Percentiles rank a stretch among this genome's conserved stretches.
Conservation (phyloP, 129 eudicot species). For the Silybum marianum region DNA sequence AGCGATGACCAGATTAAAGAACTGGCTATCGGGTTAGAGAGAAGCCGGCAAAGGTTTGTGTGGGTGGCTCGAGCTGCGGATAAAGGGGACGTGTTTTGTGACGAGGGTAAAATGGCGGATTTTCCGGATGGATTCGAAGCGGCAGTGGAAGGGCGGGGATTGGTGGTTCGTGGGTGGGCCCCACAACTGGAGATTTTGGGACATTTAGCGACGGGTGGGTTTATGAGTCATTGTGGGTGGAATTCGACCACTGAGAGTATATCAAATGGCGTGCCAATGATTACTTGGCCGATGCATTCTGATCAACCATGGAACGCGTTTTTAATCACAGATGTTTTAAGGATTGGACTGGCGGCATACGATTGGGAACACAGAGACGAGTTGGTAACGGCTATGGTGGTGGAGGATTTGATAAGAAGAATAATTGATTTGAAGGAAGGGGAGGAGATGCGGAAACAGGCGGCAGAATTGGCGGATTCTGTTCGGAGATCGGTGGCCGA, state of each 20-base stretch:
- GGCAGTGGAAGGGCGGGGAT: conserved; percentile 39
- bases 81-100: conserved; percentile 30
- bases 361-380: conserved; percentile 41
- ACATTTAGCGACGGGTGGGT: conserved; percentile 38
- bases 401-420: conserved; percentile 25
- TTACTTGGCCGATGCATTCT: conserved; percentile 54
- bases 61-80: conserved; percentile 39
- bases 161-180: conserved; percentile 49
- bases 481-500: conserved; percentile 28
- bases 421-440: conserved; percentile 41
- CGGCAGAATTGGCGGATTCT: conserved; percentile 20
- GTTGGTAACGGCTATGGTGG: conserved; percentile 21
- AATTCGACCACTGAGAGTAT: conserved; percentile 48
- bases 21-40: conserved; percentile 43
- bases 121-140: conserved; percentile 43
- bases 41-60: conserved; percentile 37
- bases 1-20: conserved; percentile 34
- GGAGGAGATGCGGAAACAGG: conserved; percentile 36
- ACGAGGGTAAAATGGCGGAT: conserved; percentile 11
- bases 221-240: conserved; percentile 58
- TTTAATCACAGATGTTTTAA: conserved; percentile 23
- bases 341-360: conserved; percentile 30
- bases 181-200: conserved; percentile 51
- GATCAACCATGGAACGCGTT: conserved; percentile 42
- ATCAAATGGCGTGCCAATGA: conserved; percentile 41